Conservation (phyloP, 1,284 basidiomycete genomes). For the Cutaneotrichosporon sp. region DNA sequence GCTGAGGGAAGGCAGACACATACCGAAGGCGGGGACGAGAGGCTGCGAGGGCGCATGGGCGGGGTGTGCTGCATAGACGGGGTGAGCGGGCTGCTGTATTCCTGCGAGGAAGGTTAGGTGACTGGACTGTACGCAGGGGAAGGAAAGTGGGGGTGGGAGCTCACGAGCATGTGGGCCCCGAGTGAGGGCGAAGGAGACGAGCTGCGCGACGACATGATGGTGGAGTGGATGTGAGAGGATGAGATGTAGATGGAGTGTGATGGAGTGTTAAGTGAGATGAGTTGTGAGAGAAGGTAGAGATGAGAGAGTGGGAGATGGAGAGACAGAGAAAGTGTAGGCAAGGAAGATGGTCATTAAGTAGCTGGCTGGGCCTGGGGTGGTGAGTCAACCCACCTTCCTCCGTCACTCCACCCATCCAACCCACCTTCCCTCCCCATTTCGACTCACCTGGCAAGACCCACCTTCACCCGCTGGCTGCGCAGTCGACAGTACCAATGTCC, state of each 20-base stretch:
- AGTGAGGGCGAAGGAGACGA: background rate
- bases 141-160: background rate
- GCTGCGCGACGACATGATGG: slow-evolving; percentile 5
- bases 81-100: background rate
- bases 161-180: background rate
- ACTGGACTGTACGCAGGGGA: background rate
- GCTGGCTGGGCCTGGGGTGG: no score
- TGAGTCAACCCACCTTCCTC: background rate
- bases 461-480: background rate
- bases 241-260: background rate
- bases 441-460: background rate
- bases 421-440: background rate
- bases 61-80: background rate
- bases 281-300: background rate
- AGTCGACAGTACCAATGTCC: background rate
- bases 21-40: slow-evolving; percentile 8
- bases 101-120: slow-evolving; percentile 6
- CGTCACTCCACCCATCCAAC: background rate
- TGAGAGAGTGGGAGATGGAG: slow-evolving; percentile 5
- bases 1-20: background rate
- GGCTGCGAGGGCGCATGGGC: background rate
- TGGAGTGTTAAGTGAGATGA: background rate
- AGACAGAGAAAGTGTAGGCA: slow-evolving; percentile 7
- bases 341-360: background rate
- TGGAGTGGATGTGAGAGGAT: no score